Conservation (phyloP, 352 stramenopile genomes). For the Globisporangium acanthophoron region DNA sequence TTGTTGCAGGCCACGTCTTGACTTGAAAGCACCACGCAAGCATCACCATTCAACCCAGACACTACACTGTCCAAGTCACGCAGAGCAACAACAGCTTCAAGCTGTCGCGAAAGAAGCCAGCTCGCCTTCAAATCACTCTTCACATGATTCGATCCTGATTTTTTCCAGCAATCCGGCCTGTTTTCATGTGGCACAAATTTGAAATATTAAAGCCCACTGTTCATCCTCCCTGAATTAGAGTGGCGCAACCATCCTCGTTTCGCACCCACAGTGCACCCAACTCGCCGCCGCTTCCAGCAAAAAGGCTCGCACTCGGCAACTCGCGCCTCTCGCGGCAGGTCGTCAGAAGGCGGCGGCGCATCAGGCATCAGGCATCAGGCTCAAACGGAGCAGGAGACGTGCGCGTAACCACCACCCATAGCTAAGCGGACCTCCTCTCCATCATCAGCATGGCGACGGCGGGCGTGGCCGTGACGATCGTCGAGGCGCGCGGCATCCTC, state of each 20-base stretch:
- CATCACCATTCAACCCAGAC: no score
- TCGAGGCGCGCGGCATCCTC: slow-evolving; percentile 52
- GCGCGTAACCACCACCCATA: not conserved
- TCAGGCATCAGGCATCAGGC: no score
- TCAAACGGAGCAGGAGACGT: no score
- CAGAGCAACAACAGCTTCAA: no score
- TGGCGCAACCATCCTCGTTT: slow-evolving; percentile 1
- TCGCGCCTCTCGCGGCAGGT: not conserved
- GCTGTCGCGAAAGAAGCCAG: not conserved
- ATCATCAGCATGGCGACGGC: slow-evolving; percentile 4
- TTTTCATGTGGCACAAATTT: not conserved
- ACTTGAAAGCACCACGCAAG: no score
- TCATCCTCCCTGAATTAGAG: not conserved
- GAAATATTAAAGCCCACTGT: not conserved
- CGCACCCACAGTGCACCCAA: slow-evolving; percentile 4
- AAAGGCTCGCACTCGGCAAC: slow-evolving; percentile 5
- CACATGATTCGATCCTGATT: slow-evolving; percentile 2
- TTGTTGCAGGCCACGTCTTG: no score
- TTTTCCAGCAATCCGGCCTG: not conserved
- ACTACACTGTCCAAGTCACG: no score
- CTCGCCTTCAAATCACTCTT: not conserved
- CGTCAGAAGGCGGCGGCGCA: no score
- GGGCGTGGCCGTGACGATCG: slow-evolving; percentile 39
- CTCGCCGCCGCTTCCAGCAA: not conserved
- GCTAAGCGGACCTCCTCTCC: not conserved